Evolutionary conservation across 225 moss, liverwort and hornwort species (phyloP).

Genomic region (Physcomitrellopsis africana): DNA sequence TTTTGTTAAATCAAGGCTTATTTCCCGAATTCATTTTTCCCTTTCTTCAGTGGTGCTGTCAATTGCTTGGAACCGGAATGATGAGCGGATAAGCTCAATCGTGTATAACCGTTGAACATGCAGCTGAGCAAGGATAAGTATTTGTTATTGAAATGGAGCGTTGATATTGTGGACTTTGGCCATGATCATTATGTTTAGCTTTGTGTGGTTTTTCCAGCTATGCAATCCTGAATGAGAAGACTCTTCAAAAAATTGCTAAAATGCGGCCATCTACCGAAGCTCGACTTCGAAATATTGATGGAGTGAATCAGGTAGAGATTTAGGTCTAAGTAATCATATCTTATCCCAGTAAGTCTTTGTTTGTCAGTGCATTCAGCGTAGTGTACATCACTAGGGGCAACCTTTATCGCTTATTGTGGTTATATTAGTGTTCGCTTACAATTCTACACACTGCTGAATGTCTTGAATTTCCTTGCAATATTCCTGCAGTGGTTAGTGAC

Average conservation of each 20-base stretch:
- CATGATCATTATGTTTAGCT: neutral
- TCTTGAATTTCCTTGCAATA: conserved; percentile 8
- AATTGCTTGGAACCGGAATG: too few species aligned
- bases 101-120: conserved; percentile 16
- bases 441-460: neutral
- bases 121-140: conserved; percentile 10
- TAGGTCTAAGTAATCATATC: too few species aligned
- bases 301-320: conserved; percentile 79
- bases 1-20: neutral
- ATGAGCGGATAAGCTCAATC: too few species aligned
- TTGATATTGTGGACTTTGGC: neutral
- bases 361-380: neutral
- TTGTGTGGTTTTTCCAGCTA: conserved; percentile 49
- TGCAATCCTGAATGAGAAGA: conserved; percentile 74
- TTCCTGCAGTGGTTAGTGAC: conserved; percentile 72
- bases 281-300: conserved; percentile 81
- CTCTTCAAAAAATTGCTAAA: conserved; percentile 79
- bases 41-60: too few species aligned
- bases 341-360: too few species aligned
- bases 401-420: neutral
- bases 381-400: conserved; percentile 5
- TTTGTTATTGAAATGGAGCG: conserved; percentile 2
- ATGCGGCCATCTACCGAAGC: conserved; percentile 80
- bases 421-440: neutral
- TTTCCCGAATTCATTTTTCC: too few species aligned